Evolutionary conservation across 345 rosid genomes (phyloP), one percentile per base, ranked within the genome.

Genomic region (Melastoma malabathricum): DNA sequence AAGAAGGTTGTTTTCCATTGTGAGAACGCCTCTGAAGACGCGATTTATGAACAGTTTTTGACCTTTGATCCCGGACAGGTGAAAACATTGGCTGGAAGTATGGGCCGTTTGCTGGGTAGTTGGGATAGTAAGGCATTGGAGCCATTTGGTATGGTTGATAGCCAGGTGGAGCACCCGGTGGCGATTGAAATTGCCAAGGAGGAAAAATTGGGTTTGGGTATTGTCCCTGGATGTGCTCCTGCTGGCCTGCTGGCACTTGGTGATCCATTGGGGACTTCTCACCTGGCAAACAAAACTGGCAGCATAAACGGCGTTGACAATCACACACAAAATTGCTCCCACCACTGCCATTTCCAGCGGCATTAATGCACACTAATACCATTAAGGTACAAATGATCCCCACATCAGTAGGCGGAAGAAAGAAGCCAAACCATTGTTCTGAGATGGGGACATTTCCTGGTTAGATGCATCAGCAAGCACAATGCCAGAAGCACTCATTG

Each of bases 131-230:
- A 34, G 95, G 84, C 76, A 86, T 64, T 31, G 94, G 87, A 53
- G 76, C 94, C 84, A 84, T 76, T 10, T 89, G 73, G 70, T 86
- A 86, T 48, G 96, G 94, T 72, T 79, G 98, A 69, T 75, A 86
- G 29, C 73, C 68, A 51, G 90, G 84, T 34, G 75, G 69, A 34
- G 84, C 60, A 44, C 96, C 98, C 0, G 96, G 83, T 39, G 89
- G 93, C 46, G 98, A 82, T 63, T 87, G 95, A 50, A 87, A 69
- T 56, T 87, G 85, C 98, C 96, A 87, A 4, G 81, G 78, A 52
- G 96, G 75, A 58, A 75, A 84, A 79, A 92, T 63, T 25, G 76
- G 80, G 56, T 74, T 80, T 5, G 80, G 93, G 75, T 72, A 80
- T 59, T 80, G 96, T 47, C 80, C 85, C 62, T 75, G 89, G 63